Evolutionary conservation across 352 stramenopile genomes (phyloP).

Genomic region (Phytophthora lateralis): DNA sequence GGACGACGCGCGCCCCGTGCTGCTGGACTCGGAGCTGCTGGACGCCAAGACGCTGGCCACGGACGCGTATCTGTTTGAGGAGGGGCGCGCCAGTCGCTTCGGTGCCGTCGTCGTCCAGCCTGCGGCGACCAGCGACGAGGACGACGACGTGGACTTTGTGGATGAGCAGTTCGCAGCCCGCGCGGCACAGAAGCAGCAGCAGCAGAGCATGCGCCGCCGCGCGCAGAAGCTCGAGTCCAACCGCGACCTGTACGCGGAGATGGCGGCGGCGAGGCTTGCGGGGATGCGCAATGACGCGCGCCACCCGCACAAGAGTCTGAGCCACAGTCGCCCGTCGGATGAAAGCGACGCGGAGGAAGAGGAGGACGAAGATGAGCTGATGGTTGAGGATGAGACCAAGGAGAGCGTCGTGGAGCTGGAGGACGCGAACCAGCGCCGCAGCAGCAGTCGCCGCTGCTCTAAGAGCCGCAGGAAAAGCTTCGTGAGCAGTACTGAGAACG

Average conservation of each 20-base stretch:
- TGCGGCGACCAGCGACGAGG: constrained; percentile 10
- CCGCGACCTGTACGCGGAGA: constrained; percentile 71
- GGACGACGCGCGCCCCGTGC: constrained; percentile 39
- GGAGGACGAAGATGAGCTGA: constrained; percentile 29
- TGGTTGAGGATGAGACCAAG: constrained; percentile 20
- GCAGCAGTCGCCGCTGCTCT: constrained; percentile 30
- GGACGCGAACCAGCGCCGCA: constrained; percentile 23
- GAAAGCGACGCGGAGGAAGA: constrained; percentile 32
- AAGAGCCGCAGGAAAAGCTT: constrained; percentile 42
- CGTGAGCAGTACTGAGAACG: constrained; percentile 30
- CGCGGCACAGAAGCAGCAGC: constrained; percentile 52
- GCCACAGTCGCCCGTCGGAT: constrained; percentile 22
- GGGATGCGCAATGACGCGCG: constrained; percentile 73
- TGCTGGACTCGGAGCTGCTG: constrained; percentile 69
- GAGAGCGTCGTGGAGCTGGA: constrained; percentile 21
- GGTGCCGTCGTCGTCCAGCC: constrained; percentile 53
- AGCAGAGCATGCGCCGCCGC: constrained; percentile 57
- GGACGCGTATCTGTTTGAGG: constrained; percentile 71
- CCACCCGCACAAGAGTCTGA: constrained; percentile 45
- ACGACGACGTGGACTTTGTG: constrained; percentile 55
- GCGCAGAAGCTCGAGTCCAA: constrained; percentile 78
- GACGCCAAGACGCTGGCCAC: constrained; percentile 44
- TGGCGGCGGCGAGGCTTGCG: constrained; percentile 62
- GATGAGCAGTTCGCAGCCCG: constrained; percentile 53
- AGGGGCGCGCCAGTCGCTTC: constrained; percentile 51